Base-by-base conservation (phyloP, 176 grass and related monocot genomes). In the Puya raimondii region DNA sequence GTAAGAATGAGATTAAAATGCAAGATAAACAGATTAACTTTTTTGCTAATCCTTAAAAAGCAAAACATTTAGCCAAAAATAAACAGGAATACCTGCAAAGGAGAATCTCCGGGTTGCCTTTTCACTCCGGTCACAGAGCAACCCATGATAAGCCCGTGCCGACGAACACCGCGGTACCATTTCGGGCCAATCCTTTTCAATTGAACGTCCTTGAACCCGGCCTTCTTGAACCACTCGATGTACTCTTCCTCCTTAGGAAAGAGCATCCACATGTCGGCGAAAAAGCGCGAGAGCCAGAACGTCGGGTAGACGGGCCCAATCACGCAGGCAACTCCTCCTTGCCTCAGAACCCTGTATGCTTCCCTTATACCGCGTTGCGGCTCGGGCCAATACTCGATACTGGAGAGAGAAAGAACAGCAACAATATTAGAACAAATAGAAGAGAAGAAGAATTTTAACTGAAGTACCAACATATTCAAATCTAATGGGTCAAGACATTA, bases 241-340 rank as follows among this genome's bases (percentile, higher is more conserved):
- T 99, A 99, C 80, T 99, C 94, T 52, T 99, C 94, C 74, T 99
- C 90, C 76, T 90, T 91, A 10, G 94, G 94, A 4, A 99, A 93
- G 20, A 99, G 82, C 94, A 99, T 99, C 94, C 90, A 99, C 94
- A 99, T 75, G 49, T 99, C 94, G 0, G 90, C 85, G 10, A 93
- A 99, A 72, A 99, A 88, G 66, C 87, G 82, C 0, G 94, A 91
- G 12, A 99, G 75, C 90, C 90, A 99, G 42, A 99, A 93, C 47
- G 94, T 93, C 0, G 94, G 94, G 87, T 93, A 70, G 11, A 99
- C 94, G 0, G 94, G 94, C 20, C 94, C 87, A 74, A 99, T 99
- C 26, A 99, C 0, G 20, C 95, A 99, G 56, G 90, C 94, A 4
- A 72, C n/a, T n/a, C 85, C 94, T 7, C 87, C 94, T 11, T 84